phyloP scores from a whole-genome alignment of 73 alveolate species.

The Tetrahymena borealis region DNA sequence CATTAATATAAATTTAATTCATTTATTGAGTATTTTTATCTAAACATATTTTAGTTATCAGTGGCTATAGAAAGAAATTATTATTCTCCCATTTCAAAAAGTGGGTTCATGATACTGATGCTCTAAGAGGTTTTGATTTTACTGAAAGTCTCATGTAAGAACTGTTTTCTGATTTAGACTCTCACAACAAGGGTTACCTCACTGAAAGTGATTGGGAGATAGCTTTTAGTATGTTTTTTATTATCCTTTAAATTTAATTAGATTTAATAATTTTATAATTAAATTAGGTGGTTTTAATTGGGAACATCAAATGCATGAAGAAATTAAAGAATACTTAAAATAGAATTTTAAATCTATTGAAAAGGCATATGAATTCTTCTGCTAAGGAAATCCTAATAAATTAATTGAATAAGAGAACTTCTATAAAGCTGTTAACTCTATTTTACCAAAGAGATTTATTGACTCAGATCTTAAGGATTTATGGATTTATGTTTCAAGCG shows the following conservation, averaged over 20 bases:
- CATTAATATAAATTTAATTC: background rate
- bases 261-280: background rate
- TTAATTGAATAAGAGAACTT: constrained; percentile 34
- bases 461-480: constrained; percentile 40
- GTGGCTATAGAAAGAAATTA: constrained; percentile 52
- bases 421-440: constrained; percentile 44
- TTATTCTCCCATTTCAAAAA: constrained; percentile 51
- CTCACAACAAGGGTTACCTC: constrained; percentile 79
- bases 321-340: constrained; percentile 54
- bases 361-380: constrained; percentile 71
- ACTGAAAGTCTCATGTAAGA: constrained; percentile 55
- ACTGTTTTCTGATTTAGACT: constrained; percentile 70
- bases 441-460: constrained; percentile 53
- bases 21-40: background rate
- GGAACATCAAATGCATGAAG: constrained; percentile 54
- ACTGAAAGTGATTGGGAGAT: constrained; percentile 65
- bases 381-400: constrained; percentile 20
- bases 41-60: background rate
- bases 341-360: constrained; percentile 49
- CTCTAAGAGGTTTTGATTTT: constrained; percentile 72
- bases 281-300: constrained; percentile 11
- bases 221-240: constrained; percentile 48
- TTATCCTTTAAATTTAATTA: background rate
- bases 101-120: constrained; percentile 57
- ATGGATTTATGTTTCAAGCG: constrained; percentile 49